phyloP scores from a whole-genome alignment of 805 yeast genomes.

The Sugiyamaella lignohabitans region DNA sequence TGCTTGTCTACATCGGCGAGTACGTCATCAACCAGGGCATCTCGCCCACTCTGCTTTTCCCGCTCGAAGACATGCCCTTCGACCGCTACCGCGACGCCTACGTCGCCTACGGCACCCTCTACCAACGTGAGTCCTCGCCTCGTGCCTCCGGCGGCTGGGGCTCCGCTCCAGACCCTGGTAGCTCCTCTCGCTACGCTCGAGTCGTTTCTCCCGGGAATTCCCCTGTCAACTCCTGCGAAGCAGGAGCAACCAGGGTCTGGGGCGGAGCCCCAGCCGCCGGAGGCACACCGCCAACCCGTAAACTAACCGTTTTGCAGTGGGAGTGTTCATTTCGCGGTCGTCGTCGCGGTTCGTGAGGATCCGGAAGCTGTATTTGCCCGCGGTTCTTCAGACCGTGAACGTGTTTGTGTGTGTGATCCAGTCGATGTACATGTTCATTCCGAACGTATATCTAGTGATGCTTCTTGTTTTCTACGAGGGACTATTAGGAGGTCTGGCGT shows the following conservation, averaged over 20 bases:
- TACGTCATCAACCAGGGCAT: constrained; percentile 88
- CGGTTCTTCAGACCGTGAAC: constrained; percentile 62
- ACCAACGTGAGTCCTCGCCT: constrained; percentile 55
- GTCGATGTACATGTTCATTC: constrained; percentile 52
- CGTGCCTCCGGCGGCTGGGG: too few species aligned
- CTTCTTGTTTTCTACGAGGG: constrained; percentile 74
- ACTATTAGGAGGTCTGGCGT: constrained; percentile 81
- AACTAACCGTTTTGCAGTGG: constrained; percentile 36
- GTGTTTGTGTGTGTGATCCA: constrained; percentile 54
- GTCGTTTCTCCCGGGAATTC: too few species aligned
- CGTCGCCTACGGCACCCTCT: constrained; percentile 83
- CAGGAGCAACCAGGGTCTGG: too few species aligned
- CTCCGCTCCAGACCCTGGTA: too few species aligned
- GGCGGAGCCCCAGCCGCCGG: too few species aligned
- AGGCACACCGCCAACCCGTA: not conserved
- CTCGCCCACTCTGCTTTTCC: constrained; percentile 80
- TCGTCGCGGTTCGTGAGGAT: constrained; percentile 64
- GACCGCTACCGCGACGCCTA: constrained; percentile 72
- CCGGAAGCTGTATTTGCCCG: constrained; percentile 50
- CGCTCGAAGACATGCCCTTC: constrained; percentile 65
- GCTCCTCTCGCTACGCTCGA: too few species aligned
- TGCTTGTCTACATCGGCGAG: constrained; percentile 78
- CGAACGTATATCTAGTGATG: constrained; percentile 57
- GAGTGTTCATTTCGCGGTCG: constrained; percentile 87
- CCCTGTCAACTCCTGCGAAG: too few species aligned